A percentile compares a stretch with the other conserved stretches of the same genome.
Conservation (phyloP, 148 eudicot species). For the Diospyros kaki region DNA sequence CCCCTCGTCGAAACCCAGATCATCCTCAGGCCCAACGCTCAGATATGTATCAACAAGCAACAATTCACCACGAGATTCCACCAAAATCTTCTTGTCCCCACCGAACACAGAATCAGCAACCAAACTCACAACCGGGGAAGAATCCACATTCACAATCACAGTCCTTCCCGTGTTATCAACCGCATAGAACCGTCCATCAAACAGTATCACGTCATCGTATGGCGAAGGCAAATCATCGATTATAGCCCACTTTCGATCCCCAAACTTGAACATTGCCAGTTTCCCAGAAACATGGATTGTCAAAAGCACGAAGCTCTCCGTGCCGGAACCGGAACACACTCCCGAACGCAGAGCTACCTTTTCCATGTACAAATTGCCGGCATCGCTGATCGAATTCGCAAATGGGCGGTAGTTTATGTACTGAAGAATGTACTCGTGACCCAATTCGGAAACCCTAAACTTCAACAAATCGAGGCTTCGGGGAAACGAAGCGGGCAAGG, state of each 20-base stretch:
- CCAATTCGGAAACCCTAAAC: conserved; percentile 45
- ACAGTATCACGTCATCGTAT: conserved; percentile 65
- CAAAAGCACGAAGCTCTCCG: conserved; percentile 41
- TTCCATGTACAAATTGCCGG: conserved; percentile 48
- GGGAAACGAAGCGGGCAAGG: conserved; percentile 33
- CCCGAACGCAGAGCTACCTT: conserved; percentile 47
- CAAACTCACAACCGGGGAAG: conserved; percentile 16
- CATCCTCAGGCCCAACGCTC: conserved; percentile 47
- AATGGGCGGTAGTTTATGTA: conserved; percentile 37
- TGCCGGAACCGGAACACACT: conserved; percentile 4
- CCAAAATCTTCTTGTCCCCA: conserved; percentile 72
- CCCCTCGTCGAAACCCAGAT: conserved; percentile 33
- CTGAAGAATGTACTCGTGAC: conserved; percentile 51
- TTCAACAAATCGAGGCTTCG: conserved; percentile 30
- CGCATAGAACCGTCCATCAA: conserved; percentile 54
- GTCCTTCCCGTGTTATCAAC: conserved; percentile 58
- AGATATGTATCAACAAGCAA: conserved; percentile 64
- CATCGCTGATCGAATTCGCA: conserved; percentile 42
- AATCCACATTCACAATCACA: conserved; percentile 35
- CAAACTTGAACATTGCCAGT: conserved; percentile 50
- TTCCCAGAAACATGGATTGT: conserved; percentile 72
- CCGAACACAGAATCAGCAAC: conserved; percentile 55
- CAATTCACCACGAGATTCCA: conserved; percentile 49
- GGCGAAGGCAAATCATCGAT: conserved; percentile 43
- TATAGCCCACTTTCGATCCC: conserved; percentile 48